Base-by-base conservation (phyloP, 1,284 basidiomycete species). In the Moniliophthora roreri region DNA sequence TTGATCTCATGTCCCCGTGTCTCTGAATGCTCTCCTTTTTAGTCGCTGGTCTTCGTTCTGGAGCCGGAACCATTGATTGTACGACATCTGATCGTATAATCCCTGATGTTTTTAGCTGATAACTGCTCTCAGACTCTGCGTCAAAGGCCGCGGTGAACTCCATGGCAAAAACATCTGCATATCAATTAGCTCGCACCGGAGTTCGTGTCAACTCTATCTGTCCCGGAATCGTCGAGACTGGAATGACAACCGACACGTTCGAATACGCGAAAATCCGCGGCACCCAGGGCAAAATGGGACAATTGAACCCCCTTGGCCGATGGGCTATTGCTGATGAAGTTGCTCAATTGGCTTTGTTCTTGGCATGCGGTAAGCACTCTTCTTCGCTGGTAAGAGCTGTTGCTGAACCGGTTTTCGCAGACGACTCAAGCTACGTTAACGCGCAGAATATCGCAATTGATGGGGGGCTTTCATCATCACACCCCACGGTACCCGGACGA, bases 381-480 rank as follows among this genome's bases (percentile, higher is more conserved):
- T n/a, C 51, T 36, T 18, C 4, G 20, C 24, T 15, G 39, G 28
- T 51, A 16, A 44, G 45, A 63, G 50, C 48, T 58, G 39, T 10
- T 37, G 15, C 28, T 20, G 15, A 39, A 16, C 46, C 59, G 32
- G 55, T 13, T 49, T 32, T 11, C 45, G 4, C 58, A 91, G 93
- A 95, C 63, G 92, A 94, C 56, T 86, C 93, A 1, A 94, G 91
- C 64, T 95, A 96, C 67, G 84, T 98, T 53, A 98, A 96, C 64
- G 95, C 93, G 10, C 90, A 96, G 63, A 89, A 87, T 58, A 78
- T 94, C 36, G 87, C 88, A 0, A 88, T 95, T 23, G 94, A 95
- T 63, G 95, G 94, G 8, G 62, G 63, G 9, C 57, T 65, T n/a
- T 65, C 62, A 10, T 49, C 63, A 5, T 62, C 60, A 1, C 62